A percentile compares a stretch with the other conserved stretches of the same genome.
Conservation (phyloP, 192 early-diverging fungal species). For the Piromyces sp. region DNA sequence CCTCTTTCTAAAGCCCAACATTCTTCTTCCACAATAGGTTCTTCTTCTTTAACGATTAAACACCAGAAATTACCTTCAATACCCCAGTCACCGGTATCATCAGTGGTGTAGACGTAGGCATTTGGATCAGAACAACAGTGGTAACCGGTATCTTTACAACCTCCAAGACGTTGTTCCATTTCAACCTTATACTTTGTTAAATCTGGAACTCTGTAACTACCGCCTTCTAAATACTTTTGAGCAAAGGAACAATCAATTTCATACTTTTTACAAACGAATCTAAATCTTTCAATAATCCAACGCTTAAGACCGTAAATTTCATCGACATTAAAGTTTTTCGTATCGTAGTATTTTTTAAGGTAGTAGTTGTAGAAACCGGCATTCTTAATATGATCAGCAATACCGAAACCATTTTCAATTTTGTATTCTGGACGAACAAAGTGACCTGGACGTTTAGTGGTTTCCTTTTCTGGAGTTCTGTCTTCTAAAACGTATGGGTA, state of each 20-base stretch:
- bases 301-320: not conserved
- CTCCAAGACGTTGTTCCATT: not conserved
- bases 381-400: not conserved
- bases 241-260: not conserved
- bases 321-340: not conserved
- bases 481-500: not conserved
- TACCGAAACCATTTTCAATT: not conserved
- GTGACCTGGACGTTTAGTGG: not conserved
- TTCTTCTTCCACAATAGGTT: not conserved
- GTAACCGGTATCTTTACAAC: not conserved
- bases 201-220: not conserved
- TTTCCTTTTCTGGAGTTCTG: not conserved
- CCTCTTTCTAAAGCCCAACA: not conserved
- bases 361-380: not conserved
- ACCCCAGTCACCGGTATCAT: not conserved
- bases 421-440: not conserved
- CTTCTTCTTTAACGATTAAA: not conserved
- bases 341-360: not conserved
- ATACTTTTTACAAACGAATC: not conserved
- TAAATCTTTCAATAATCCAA: not conserved
- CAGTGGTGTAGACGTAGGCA: not conserved
- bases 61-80: not conserved
- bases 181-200: not conserved
- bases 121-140: not conserved
- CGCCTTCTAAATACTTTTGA: not conserved